phyloP scores from a whole-genome alignment of 495 filamentous ascomycete genomes.

The Tuber microsphaerosporum region DNA sequence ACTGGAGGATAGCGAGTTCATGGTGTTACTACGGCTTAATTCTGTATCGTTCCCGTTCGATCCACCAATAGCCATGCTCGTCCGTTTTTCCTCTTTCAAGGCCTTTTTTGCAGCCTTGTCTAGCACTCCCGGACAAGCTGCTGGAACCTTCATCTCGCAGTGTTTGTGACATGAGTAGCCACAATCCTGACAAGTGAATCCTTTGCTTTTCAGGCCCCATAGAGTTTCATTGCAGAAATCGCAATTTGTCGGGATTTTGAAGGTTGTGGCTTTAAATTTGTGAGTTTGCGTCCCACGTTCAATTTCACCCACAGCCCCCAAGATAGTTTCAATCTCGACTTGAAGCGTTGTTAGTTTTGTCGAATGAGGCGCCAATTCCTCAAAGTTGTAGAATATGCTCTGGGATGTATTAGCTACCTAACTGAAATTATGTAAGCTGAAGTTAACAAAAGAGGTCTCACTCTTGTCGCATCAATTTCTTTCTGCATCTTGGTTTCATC shows the following conservation, averaged over 20 bases:
- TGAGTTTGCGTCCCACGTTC: conserved; percentile 86
- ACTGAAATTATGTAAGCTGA: not conserved
- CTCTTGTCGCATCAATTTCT: conserved; percentile 38
- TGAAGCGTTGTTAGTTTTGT: conserved; percentile 78
- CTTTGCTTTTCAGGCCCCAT: conserved; percentile 86
- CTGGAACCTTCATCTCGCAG: conserved; percentile 97
- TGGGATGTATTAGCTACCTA: conserved; percentile 10
- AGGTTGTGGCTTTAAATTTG: conserved; percentile 92
- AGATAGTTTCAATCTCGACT: conserved; percentile 85
- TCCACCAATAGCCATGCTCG: conserved; percentile 42
- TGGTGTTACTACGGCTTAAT: conserved; percentile 74
- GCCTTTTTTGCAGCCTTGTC: conserved; percentile 84
- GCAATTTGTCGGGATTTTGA: conserved; percentile 98
- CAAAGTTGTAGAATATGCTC: conserved; percentile 61
- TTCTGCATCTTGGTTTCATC: conserved; percentile 34
- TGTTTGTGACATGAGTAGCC: conserved; percentile 98
- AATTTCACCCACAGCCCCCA: conserved; percentile 76
- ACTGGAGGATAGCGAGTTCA: conserved; percentile 85
- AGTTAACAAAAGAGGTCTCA: conserved; percentile 14
- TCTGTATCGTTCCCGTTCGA: conserved; percentile 42
- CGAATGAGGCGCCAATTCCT: conserved; percentile 78
- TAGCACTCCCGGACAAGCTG: conserved; percentile 81
- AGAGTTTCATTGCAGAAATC: conserved; percentile 93
- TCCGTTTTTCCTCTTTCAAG: conserved; percentile 59
- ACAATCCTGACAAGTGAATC: conserved; percentile 89